Evolutionary conservation across 2,329 filamentous ascomycete species (phyloP), one percentile per base, ranked within the genome.

Genomic region (Daldinia sp.): DNA sequence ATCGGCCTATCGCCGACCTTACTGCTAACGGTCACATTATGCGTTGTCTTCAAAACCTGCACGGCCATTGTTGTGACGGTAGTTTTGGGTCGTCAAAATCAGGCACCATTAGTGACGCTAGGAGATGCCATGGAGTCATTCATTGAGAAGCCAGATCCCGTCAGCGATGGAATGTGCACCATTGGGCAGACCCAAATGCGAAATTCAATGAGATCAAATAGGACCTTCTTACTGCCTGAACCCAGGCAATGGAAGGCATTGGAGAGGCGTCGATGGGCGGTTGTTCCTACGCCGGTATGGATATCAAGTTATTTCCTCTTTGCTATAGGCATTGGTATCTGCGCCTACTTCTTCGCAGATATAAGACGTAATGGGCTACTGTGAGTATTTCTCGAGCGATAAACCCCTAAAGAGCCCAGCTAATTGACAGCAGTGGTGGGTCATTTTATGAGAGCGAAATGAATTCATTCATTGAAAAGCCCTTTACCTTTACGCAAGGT

Each of bases 111-210:
- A 4, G 81, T 83, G 15, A 86, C 84, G 0, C 78, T 87, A 2
- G 85, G 85, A 35, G 85, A 87, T 68, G 83, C 83, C 30, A 77
- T 87, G n/a, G 73, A 80, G 4, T 86, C 85, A 1, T 87, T 87
- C 63, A 80, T 87, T 51, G 75, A 77, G 12, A 78, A 80, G 1
- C 81, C 84, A 0, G 85, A 87, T 71, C 74, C 75, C 1, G 79
- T 78, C 1, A 86, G 84, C 0, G 60, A 55, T 0, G 71, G 73
- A 2, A 59, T 73, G 46, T 72, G 71, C 26, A 72, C 70, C 6
- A 10, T 70, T 0, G 62, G 65, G 10, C 72, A 76, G 28, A 4
- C 42, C 7, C 59, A 73, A 7, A 58, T 66, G 9, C 63, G 61
- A 18, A 59, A 50, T 28, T 60, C 64, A 4, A 60, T 58, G 62